These are phyloP conservation scores for Marchantia paleacea DNA, from an alignment of 225 moss, liverwort and hornwort species.

Conservation along the genomic window DNA sequence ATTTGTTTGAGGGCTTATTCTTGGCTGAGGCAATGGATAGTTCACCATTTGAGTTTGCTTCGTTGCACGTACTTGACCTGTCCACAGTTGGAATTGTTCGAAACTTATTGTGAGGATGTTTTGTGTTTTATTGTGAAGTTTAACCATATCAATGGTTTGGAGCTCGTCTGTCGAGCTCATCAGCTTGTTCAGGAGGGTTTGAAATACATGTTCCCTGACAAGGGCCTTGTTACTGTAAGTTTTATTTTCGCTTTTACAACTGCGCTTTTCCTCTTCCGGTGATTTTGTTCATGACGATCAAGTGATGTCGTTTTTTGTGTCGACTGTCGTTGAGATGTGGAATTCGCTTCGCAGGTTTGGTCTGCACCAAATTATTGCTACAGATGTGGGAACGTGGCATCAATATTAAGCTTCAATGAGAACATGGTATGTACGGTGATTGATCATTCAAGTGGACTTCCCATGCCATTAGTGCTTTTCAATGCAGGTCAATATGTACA, in stretches of 20 bases:
- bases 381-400: conserved; percentile 99
- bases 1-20: not conserved
- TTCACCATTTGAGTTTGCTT: not conserved
- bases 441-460: not conserved
- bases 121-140: conserved; percentile 55
- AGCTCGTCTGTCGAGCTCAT: conserved; percentile 98
- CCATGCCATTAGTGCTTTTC: no score
- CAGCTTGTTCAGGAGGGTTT: conserved; percentile 99
- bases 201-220: conserved; percentile 99
- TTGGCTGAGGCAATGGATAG: not conserved
- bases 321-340: not conserved
- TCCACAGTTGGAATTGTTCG: not conserved
- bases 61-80: not conserved
- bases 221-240: conserved; percentile 95
- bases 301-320: not conserved
- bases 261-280: not conserved
- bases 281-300: not conserved
- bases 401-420: conserved; percentile 98
- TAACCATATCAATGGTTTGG: conserved; percentile 98
- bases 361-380: conserved; percentile 99
- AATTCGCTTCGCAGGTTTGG: conserved; percentile 65
- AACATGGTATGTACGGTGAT: conserved; percentile 62
- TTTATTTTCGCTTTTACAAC: not conserved
- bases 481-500: not conserved
- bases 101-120: not conserved